Percentiles rank a stretch among this genome's conserved stretches.
phyloP scores from a whole-genome alignment of 2,329 filamentous ascomycete species.

The Penicillium sp. region DNA sequence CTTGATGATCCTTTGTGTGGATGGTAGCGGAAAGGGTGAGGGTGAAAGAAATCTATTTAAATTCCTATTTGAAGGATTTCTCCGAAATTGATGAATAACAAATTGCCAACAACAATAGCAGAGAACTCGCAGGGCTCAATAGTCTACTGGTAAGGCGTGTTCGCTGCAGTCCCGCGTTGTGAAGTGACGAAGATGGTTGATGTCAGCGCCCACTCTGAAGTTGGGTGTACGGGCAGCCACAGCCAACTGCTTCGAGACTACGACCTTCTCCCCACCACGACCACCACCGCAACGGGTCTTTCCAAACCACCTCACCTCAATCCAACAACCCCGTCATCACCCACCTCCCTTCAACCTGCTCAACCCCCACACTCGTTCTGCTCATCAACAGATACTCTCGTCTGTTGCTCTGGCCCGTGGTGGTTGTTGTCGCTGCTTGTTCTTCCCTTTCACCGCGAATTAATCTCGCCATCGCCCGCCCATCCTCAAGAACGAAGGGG shows the following conservation, averaged over 20 bases:
- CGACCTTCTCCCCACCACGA: slow-evolving; percentile 23
- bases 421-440: slow-evolving; percentile 21
- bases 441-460: slow-evolving; percentile 17
- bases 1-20: neutral
- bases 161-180: neutral
- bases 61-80: neutral
- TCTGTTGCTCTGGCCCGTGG: slow-evolving; percentile 22
- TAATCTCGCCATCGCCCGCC: slow-evolving; percentile 11
- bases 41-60: neutral
- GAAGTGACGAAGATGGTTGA: slow-evolving; percentile 11
- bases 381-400: slow-evolving; percentile 17
- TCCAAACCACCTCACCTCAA: slow-evolving; percentile 27
- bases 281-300: slow-evolving; percentile 24
- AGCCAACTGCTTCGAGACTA: slow-evolving; percentile 11
- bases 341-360: slow-evolving; percentile 8
- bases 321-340: slow-evolving; percentile 19
- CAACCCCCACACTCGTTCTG: slow-evolving; percentile 21
- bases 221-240: slow-evolving; percentile 27
- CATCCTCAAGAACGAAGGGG: slow-evolving; percentile 19
- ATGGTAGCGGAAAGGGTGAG: neutral
- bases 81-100: neutral
- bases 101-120: neutral
- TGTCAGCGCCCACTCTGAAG: slow-evolving; percentile 15
- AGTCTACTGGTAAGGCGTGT: slow-evolving; percentile 9
- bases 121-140: slow-evolving; percentile 7